Conservation (phyloP, 495 filamentous ascomycete genomes). For the Bathelium albidoporum region DNA sequence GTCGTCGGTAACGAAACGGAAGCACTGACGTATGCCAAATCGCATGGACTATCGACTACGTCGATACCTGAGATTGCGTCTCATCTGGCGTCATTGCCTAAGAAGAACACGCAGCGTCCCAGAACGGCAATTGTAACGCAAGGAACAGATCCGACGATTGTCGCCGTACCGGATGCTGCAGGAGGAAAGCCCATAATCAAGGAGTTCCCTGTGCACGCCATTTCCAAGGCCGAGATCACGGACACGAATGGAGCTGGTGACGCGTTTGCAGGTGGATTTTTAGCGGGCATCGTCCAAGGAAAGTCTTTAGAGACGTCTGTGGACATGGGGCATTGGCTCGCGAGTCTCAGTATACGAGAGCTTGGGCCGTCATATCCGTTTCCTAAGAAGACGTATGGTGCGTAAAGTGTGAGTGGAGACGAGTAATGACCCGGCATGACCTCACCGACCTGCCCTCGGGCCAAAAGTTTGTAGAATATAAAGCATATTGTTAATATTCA, state of each 20-base stretch:
- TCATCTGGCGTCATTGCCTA: slow-evolving; percentile 74
- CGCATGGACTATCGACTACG: slow-evolving; percentile 55
- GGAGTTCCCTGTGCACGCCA: slow-evolving; percentile 68
- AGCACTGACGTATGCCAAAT: slow-evolving; percentile 72
- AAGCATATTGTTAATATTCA: not conserved
- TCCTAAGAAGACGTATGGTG: slow-evolving; percentile 68
- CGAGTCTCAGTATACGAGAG: slow-evolving; percentile 82
- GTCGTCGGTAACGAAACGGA: slow-evolving; percentile 96
- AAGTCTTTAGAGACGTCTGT: slow-evolving; percentile 63
- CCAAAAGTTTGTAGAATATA: not conserved
- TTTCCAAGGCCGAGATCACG: slow-evolving; percentile 64
- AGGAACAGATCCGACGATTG: slow-evolving; percentile 78
- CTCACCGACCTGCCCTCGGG: not conserved
- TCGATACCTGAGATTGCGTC: slow-evolving; percentile 83
- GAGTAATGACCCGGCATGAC: not conserved
- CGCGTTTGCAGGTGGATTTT: slow-evolving; percentile 91
- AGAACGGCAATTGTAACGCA: slow-evolving; percentile 87
- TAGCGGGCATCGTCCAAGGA: slow-evolving; percentile 77
- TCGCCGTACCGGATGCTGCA: slow-evolving; percentile 49
- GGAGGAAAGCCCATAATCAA: slow-evolving; percentile 57
- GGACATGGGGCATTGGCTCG: slow-evolving; percentile 93
- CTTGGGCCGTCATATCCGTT: slow-evolving; percentile 90
- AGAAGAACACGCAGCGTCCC: slow-evolving; percentile 71
- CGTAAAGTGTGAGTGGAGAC: not conserved
- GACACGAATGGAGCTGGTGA: slow-evolving; percentile 97